Evolutionary conservation across 73 alveolate genomes (phyloP), one percentile per base, ranked within the genome.

Genomic region (Stentor roeselii): DNA sequence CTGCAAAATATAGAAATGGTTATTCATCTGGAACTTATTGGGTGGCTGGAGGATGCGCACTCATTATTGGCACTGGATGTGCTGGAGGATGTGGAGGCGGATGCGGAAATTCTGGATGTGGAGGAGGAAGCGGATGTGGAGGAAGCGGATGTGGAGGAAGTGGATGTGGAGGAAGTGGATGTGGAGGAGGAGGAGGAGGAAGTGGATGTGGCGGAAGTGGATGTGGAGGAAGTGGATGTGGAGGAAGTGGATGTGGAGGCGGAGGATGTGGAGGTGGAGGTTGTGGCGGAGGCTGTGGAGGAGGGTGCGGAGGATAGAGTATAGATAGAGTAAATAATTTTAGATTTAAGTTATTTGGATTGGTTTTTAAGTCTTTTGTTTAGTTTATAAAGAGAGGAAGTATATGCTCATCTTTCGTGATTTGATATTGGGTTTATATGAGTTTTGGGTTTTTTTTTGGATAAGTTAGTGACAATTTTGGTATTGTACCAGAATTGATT

Each of bases 221-320:
- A 11, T 50, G 67, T 50, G 67, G 67, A 50, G 67, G 67, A 50
- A 21, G 67, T 50, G 67, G 67, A 50, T 6, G 67, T 11, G 67
- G 67, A 50, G 67, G 67, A 50, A 50, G 67, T 50, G 67, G 67
- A 50, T 50, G 67, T 50, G 67, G 67, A 50, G 67, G 67, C 6
- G 67, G 67, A 50, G 21, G 67, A 11, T 6, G 67, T 50, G 6
- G 67, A 11, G 67, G 67, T 11, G 67, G 67, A 50, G 67, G 67
- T 50, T 6, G 67, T 11, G 67, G 67, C 6, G 67, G 67, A 50
- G 67, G 67, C 6, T 11, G 67, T 50, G 67, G 67, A 50, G 6
- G 67, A 11, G 67, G 67, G 6, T 50, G 67, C 21, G 67, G 67
- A 11, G 67, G 67, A 50, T n/a, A n/a, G n/a, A n/a, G n/a, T n/a